These are phyloP conservation scores for Oryza glaberrima DNA, from an alignment of 176 grass and related monocot genomes.

Conservation along the genomic window DNA sequence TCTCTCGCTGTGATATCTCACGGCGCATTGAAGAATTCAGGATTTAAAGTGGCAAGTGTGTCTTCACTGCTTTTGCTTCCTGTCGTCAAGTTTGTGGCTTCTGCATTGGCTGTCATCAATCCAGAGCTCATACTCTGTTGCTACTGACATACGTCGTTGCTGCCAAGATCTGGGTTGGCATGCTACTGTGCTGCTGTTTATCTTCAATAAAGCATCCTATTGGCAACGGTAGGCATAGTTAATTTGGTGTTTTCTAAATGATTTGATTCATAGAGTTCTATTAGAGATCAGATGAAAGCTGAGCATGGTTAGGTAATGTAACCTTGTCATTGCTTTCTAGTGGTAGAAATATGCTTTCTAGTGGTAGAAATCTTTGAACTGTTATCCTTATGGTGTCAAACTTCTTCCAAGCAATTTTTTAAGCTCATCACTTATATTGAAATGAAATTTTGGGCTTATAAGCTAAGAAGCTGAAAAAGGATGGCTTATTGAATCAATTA, in stretches of 20 bases:
- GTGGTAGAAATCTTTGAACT: not conserved
- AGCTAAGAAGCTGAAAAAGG: conserved; percentile 27
- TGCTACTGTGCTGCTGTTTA: conserved; percentile 13
- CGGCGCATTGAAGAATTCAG: not conserved
- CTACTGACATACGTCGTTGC: too few relatives aligned
- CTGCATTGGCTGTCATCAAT: not conserved
- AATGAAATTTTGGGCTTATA: not conserved
- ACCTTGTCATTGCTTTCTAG: conserved; percentile 18
- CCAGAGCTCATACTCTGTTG: not conserved
- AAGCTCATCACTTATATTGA: not conserved
- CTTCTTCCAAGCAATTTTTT: conserved; percentile 27
- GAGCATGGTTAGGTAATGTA: conserved; percentile 15
- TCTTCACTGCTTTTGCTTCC: conserved; percentile 10
- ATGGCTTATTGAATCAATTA: conserved; percentile 27
- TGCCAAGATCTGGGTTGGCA: not conserved
- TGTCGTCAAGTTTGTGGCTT: not conserved
- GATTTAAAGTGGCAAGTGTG: not conserved
- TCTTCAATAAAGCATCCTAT: conserved; percentile 27
- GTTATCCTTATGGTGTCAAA: conserved; percentile 3
- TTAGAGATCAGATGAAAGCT: not conserved
- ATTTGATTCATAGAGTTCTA: conserved; percentile 25
- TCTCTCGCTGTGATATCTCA: not conserved
- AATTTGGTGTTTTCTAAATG: conserved; percentile 35
- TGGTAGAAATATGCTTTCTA: not conserved
- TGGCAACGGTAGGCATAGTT: not conserved